Evolutionary conservation across 495 filamentous ascomycete species (phyloP).

Genomic region (Bombardia bombarda): DNA sequence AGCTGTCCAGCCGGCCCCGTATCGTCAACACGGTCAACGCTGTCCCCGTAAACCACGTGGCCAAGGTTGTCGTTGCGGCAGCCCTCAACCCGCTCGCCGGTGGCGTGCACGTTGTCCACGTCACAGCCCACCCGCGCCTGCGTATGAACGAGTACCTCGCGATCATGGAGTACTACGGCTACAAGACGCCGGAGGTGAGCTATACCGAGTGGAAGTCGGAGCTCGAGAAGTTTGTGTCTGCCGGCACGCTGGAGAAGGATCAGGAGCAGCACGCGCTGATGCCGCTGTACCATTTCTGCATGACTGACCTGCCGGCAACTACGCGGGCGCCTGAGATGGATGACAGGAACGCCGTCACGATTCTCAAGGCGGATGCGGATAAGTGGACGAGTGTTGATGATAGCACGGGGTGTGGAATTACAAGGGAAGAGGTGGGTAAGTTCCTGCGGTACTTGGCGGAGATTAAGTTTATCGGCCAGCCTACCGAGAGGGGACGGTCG

Average conservation of each 20-base stretch:
- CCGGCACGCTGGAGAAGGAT: slow-evolving; percentile 39
- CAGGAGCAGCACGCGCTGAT: slow-evolving; percentile 66
- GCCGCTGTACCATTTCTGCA: slow-evolving; percentile 82
- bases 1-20: slow-evolving; percentile 61
- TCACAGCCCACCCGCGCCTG: slow-evolving; percentile 70
- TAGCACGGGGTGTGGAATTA: slow-evolving; percentile 55
- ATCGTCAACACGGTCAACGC: slow-evolving; percentile 87
- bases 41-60: slow-evolving; percentile 82
- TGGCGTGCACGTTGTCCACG: slow-evolving; percentile 50
- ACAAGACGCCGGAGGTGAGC: slow-evolving; percentile 56
- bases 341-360: slow-evolving; percentile 59
- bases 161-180: slow-evolving; percentile 68
- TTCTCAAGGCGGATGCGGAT: slow-evolving; percentile 52
- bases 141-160: slow-evolving; percentile 71
- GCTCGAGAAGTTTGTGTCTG: slow-evolving; percentile 57
- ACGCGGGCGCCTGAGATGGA: slow-evolving; percentile 77
- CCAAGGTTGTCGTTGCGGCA: slow-evolving; percentile 65
- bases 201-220: slow-evolving; percentile 51
- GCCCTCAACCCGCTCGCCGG: slow-evolving; percentile 54
- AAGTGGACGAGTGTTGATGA: slow-evolving; percentile 55
- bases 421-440: slow-evolving; percentile 58
- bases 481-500: slow-evolving; percentile 38
- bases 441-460: slow-evolving; percentile 67
- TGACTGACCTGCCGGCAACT: slow-evolving; percentile 65
- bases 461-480: slow-evolving; percentile 60